These are phyloP conservation scores for Macrophomina tecta DNA, from an alignment of 2,329 filamentous ascomycete genomes.

Conservation along the genomic window DNA sequence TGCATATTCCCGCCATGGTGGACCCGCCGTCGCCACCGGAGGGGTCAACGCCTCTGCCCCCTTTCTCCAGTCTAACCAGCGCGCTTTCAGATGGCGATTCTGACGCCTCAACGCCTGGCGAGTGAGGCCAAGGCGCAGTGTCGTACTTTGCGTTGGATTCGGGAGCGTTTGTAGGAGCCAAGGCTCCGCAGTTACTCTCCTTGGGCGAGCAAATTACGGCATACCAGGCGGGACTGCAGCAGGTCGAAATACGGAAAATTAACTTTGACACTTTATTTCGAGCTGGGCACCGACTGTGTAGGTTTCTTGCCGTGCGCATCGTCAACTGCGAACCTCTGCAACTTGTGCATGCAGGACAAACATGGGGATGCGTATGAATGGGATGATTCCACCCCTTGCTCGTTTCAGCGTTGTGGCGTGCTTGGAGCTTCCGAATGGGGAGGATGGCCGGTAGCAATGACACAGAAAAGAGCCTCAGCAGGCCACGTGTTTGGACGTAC, in stretches of 20 bases:
- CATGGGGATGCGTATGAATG: background rate
- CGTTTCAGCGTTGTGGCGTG: background rate
- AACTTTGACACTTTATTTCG: background rate
- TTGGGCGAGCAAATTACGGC: background rate
- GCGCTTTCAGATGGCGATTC: background rate
- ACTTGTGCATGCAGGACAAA: background rate
- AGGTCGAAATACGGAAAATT: background rate
- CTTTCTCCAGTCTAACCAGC: background rate
- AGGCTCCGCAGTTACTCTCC: background rate
- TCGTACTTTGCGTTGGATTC: background rate
- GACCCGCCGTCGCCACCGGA: background rate
- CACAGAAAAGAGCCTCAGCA: too few species aligned
- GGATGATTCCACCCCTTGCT: background rate
- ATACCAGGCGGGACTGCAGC: background rate
- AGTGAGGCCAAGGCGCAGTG: background rate
- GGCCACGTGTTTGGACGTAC: background rate
- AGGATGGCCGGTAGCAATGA: background rate
- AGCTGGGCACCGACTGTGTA: background rate
- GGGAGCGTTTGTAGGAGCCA: background rate
- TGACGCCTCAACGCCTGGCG: background rate
- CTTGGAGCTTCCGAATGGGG: background rate
- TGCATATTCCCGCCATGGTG: background rate
- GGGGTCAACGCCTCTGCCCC: conserved; percentile 1
- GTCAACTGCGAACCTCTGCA: background rate
- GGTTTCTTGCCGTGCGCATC: background rate